Evolutionary conservation across 495 filamentous ascomycete species (phyloP).

Genomic region (Polyplosphaeria fusca): DNA sequence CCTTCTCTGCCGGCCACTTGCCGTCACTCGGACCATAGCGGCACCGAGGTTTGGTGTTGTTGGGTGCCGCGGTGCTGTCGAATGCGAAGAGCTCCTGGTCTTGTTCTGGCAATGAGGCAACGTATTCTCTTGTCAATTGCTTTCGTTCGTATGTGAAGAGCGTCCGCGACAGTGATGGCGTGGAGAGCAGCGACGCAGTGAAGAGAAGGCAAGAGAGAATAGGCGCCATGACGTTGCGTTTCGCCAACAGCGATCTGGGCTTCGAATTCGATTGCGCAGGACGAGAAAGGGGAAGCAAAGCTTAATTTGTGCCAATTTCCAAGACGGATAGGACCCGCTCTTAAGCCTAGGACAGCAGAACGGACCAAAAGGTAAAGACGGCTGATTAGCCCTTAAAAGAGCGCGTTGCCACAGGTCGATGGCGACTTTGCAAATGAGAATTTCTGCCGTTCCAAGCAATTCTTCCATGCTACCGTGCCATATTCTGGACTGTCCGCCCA

Average conservation of each 20-base stretch:
- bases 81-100: constrained; percentile 21
- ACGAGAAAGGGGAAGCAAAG: background rate
- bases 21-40: constrained; percentile 17
- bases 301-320: background rate
- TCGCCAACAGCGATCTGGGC: background rate
- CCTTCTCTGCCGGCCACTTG: constrained; percentile 27
- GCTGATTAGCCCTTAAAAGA: constrained; percentile 9
- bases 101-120: constrained; percentile 14
- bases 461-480: background rate
- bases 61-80: constrained; percentile 3
- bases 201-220: constrained; percentile 10
- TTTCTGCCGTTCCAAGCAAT: constrained; percentile 10
- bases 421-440: background rate
- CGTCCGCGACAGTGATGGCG: constrained; percentile 1
- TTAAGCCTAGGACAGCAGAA: background rate
- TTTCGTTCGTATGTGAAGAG: constrained; percentile 14
- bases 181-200: constrained; percentile 5
- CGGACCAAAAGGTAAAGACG: background rate
- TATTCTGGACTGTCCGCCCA: background rate
- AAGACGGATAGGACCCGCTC: background rate
- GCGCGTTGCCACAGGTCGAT: background rate
- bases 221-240: background rate
- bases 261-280: background rate
- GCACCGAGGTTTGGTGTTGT: constrained; percentile 11
- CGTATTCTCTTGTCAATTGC: constrained; percentile 22